phyloP scores from a whole-genome alignment of 1,139 yeast species.

The Yamadazyma dushanensis region DNA sequence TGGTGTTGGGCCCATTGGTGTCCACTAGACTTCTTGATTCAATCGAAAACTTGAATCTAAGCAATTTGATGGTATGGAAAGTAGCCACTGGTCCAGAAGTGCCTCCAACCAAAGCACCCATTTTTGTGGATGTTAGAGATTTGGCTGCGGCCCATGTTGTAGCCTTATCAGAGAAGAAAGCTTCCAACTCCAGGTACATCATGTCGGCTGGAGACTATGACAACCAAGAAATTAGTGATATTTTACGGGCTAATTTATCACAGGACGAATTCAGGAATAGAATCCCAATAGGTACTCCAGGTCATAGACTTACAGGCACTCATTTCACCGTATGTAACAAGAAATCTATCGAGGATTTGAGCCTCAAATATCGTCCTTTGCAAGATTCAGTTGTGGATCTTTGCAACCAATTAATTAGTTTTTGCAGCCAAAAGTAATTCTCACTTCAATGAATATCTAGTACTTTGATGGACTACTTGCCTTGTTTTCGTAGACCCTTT shows the following conservation, averaged over 20 bases:
- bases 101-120: conserved; percentile 23
- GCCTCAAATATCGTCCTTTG: conserved; percentile 30
- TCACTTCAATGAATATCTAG: too few species aligned
- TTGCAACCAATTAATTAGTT: conserved; percentile 27
- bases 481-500: too few species aligned
- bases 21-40: conserved; percentile 18
- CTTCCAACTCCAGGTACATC: conserved; percentile 30
- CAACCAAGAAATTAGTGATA: conserved; percentile 27
- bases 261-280: conserved; percentile 5
- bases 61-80: conserved; percentile 21
- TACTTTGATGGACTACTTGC: too few species aligned
- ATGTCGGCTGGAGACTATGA: conserved; percentile 28
- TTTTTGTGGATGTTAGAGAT: conserved; percentile 40
- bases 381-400: conserved; percentile 40
- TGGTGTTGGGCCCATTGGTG: conserved; percentile 41
- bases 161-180: conserved; percentile 23
- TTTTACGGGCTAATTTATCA: conserved; percentile 15
- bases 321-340: conserved; percentile 23
- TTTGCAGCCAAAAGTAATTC: too few species aligned
- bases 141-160: conserved; percentile 38
- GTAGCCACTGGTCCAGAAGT: conserved; percentile 21
- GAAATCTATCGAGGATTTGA: conserved; percentile 20
- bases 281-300: conserved; percentile 24
- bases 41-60: conserved; percentile 23
- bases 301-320: conserved; percentile 19